phyloP scores from a whole-genome alignment of 257 asterid species.

The Fraxinus americana region DNA sequence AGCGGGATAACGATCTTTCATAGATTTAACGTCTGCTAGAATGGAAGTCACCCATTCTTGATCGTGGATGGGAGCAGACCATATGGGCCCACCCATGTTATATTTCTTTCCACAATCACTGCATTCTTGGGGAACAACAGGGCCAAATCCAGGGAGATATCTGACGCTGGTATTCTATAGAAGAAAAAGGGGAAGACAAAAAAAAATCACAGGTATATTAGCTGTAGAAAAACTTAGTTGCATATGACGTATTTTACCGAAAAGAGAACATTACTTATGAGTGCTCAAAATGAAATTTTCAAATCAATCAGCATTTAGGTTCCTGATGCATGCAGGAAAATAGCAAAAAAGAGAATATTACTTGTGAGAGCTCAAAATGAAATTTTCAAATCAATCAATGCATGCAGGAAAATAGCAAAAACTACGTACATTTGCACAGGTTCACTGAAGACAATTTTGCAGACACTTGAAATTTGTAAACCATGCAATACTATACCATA shows the following conservation, averaged over 20 bases:
- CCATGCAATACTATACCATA: background rate
- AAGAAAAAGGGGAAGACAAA: background rate
- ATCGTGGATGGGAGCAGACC: slow-evolving; percentile 98
- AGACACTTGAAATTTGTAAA: slow-evolving; percentile 5
- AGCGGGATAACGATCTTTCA: slow-evolving; percentile 82
- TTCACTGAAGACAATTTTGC: background rate
- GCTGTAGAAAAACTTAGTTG: background rate
- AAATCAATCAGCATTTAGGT: background rate
- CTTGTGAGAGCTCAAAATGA: background rate
- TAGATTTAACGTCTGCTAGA: slow-evolving; percentile 67
- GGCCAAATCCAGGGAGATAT: slow-evolving; percentile 95
- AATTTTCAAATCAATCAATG: background rate
- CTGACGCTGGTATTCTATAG: slow-evolving; percentile 73
- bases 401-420: background rate
- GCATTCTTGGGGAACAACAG: slow-evolving; percentile 84
- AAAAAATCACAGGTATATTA: background rate
- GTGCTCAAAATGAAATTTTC: background rate
- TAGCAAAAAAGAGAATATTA: background rate
- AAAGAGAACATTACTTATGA: background rate
- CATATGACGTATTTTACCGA: background rate
- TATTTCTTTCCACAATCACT: slow-evolving; percentile 91
- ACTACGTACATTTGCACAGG: slow-evolving; percentile 11
- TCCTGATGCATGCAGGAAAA: background rate
- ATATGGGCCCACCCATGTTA: slow-evolving; percentile 98
- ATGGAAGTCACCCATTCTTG: slow-evolving; percentile 88